These are phyloP conservation scores for Phascolomyces articulosus DNA, from an alignment of 371 early-diverging fungal species.

Conservation along the genomic window DNA sequence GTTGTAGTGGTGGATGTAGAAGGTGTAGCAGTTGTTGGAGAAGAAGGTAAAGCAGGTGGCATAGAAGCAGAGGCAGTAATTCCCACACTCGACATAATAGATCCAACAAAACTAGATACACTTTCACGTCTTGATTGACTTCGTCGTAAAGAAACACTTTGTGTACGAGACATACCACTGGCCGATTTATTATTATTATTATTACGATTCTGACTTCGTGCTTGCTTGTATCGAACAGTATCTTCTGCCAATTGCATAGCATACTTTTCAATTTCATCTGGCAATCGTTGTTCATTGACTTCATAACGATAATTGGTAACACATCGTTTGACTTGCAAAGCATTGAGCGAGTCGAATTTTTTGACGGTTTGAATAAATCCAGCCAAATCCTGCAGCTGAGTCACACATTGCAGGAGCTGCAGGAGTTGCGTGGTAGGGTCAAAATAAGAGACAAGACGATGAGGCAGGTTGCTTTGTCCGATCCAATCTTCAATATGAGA, in stretches of 20 bases:
- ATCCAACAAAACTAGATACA: slow-evolving; percentile 29
- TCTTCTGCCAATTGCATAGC: slow-evolving; percentile 67
- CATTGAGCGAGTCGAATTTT: slow-evolving; percentile 63
- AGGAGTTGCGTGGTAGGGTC: slow-evolving; percentile 76
- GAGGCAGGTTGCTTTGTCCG: slow-evolving; percentile 55
- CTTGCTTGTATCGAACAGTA: slow-evolving; percentile 53
- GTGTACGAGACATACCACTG: slow-evolving; percentile 12
- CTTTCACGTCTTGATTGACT: slow-evolving; percentile 33
- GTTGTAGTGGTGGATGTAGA: background rate
- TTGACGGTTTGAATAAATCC: slow-evolving; percentile 75
- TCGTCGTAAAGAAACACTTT: slow-evolving; percentile 24
- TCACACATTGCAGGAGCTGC: slow-evolving; percentile 78
- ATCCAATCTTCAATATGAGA: slow-evolving; percentile 85
- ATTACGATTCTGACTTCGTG: slow-evolving; percentile 22
- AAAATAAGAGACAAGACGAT: slow-evolving; percentile 44
- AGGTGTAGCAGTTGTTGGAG: background rate
- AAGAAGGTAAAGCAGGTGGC: slow-evolving; percentile 17
- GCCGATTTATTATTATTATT: background rate
- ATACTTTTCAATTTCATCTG: slow-evolving; percentile 73
- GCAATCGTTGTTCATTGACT: slow-evolving; percentile 70
- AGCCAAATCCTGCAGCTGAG: slow-evolving; percentile 64
- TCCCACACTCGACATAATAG: slow-evolving; percentile 28
- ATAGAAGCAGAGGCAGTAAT: slow-evolving; percentile 22
- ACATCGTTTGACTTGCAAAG: slow-evolving; percentile 70
- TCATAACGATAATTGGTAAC: slow-evolving; percentile 84